Evolutionary conservation across 2,329 filamentous ascomycete species (phyloP), one percentile per base, ranked within the genome.

Genomic region (Fusarium sp.): DNA sequence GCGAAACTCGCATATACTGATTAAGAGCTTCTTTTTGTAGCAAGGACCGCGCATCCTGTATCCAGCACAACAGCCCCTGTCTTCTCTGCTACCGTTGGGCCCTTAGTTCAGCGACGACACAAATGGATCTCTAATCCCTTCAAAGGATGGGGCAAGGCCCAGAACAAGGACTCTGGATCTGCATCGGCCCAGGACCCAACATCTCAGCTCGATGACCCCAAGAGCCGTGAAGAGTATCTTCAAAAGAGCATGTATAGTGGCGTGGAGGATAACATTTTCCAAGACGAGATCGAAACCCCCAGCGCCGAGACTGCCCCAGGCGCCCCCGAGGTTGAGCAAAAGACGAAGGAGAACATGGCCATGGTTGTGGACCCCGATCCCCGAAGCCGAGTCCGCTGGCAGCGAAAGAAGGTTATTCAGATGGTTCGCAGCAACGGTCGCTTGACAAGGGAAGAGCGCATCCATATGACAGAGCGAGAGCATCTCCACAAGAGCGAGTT

Each of bases 391-490:
- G 82, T 89, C 53, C 86, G 90, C 58, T 97, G 92, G 88, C 89
- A 97, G 81, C 87, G 92, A 73, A 93, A 91, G 79, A 93, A 94
- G 85, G 87, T 97, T 39, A 91, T 95, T 55, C 88, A 91, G 70
- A 87, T 91, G 77, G 85, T 97, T 47, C 86, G 85, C 51, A 86
- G 86, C 63, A 84, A 90, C 46, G 82, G 80, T 53, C 60, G 70
- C 14, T 74, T 85, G 69, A 82, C 88, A 18, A 87, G 87, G 66
- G 82, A 85, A 49, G 87, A 94, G 72, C 83, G 86, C 54, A 86
- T 97, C 62, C 87, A 88, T 75, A 88, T 90, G 70, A 83, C 84
- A 11, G 88, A 90, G 78, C 82, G 87, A 60, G 76, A 85, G 72
- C 74, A 85, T 63, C 68, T 79, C 25, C 82, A 82, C 77, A 90